Evolutionary conservation across 139 green algal genomes (phyloP), one percentile per base, ranked within the genome.

Genomic region (Chlorokybus atmophyticus): DNA sequence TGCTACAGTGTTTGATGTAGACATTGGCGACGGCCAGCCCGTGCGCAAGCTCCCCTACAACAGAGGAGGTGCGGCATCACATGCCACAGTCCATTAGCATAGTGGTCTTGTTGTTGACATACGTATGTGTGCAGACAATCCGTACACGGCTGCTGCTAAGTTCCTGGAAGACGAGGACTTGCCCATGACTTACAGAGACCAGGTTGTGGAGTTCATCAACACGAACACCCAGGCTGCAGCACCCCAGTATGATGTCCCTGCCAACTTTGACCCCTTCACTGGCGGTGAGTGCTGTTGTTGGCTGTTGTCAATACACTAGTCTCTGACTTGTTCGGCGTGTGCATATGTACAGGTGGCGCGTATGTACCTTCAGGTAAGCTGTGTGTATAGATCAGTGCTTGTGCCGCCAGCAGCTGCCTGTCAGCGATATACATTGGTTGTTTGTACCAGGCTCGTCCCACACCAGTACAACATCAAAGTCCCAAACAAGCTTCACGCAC

Each of bases 171-270:
- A 85, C 23, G 21, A 96, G 23, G 71, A 78, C 0, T 79, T 96
- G 62, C 87, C 88, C 0, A 27, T 29, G 0, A 67, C 64, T 21
- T 96, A 88, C 66, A 53, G 65, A 23, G 56, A 68, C 29, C 84
- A 95, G 74, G 79, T 95, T 23, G 88, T 93, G 25, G 52, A 88
- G 29, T 95, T 93, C 64, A 85, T 96, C 25, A 24, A 87, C 2
- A 53, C 81, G 10, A 93, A 90, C 59, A 87, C 85, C 3, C 30
- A n/a, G 3, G 30, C 50, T 1, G 29, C 28, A 21, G 19, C 55
- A 29, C 42, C 63, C 32, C 62, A 74, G 38, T 70, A 65, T 0
- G 71, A 64, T 6, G 68, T 65, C 40, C 59, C 60, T 49, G 35
- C n/a, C 19, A 62, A 6, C 42, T 7, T 64, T 24, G 82, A 88